Evolutionary conservation across 2,329 filamentous ascomycete genomes (phyloP).

Genomic region (Clonostachys solani): DNA sequence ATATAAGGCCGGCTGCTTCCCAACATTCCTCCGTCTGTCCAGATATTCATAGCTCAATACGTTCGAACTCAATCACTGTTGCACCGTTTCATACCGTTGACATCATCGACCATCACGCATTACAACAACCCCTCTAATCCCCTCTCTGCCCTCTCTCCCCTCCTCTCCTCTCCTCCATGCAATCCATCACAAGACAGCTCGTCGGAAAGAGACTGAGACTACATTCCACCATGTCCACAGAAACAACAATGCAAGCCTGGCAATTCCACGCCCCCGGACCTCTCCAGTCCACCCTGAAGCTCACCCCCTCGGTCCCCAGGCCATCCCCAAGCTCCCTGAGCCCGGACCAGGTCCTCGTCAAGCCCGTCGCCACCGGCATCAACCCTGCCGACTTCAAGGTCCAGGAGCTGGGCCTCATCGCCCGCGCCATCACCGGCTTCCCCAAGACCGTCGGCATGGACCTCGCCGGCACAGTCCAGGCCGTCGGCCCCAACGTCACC

Average conservation of each 20-base stretch:
- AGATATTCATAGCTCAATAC: too few relatives aligned
- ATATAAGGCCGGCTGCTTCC: too few relatives aligned
- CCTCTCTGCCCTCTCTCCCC: too few relatives aligned
- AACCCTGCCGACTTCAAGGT: slow-evolving; percentile 49
- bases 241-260: slow-evolving; percentile 19
- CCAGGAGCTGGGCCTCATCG: slow-evolving; percentile 29
- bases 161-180: too few relatives aligned
- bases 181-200: too few relatives aligned
- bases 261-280: slow-evolving; percentile 15
- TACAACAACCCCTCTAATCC: too few relatives aligned
- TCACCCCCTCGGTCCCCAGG: slow-evolving; percentile 8
- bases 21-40: too few relatives aligned
- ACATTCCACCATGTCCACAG: not conserved
- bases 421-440: slow-evolving; percentile 18
- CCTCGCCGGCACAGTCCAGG: slow-evolving; percentile 43
- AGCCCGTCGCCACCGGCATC: slow-evolving; percentile 33
- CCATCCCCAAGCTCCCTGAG: slow-evolving; percentile 12
- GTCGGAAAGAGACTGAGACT: too few relatives aligned
- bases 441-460: slow-evolving; percentile 45
- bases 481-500: slow-evolving; percentile 14
- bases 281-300: slow-evolving; percentile 12
- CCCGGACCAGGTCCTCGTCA: slow-evolving; percentile 30
- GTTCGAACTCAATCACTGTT: too few relatives aligned
- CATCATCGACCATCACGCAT: too few relatives aligned
- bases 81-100: too few relatives aligned